A percentile compares a stretch with the other conserved stretches of the same genome.
Evolutionary conservation across 306 rosid species (phyloP).

Genomic region (Quercus parvula): DNA sequence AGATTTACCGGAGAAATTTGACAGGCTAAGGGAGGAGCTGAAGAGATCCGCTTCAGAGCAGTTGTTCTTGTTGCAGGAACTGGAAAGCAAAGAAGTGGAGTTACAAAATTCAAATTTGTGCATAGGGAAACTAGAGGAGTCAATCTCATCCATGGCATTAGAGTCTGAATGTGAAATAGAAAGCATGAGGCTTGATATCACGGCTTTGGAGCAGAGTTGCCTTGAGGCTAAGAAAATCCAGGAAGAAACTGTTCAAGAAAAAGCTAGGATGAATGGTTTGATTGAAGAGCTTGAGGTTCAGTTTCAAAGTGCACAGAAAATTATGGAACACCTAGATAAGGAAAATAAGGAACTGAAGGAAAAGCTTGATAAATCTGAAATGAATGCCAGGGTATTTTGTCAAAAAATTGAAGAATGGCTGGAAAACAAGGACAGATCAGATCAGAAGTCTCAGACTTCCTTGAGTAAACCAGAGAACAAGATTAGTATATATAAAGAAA

Average conservation of each 20-base stretch:
- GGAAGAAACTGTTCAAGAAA: conserved; percentile 63
- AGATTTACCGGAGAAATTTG: conserved; percentile 47
- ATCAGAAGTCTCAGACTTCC: conserved; percentile 20
- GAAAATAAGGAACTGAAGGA: conserved; percentile 57
- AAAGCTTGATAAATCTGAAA: conserved; percentile 46
- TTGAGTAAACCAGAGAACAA: conserved; percentile 26
- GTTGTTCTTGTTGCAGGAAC: conserved; percentile 52
- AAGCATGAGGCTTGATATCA: conserved; percentile 80
- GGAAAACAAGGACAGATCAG: conserved; percentile 35
- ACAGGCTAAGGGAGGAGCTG: conserved; percentile 57
- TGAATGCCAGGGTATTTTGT: conserved; percentile 43
- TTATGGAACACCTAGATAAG: conserved; percentile 33
- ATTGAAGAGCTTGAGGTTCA: conserved; percentile 52
- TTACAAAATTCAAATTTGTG: conserved; percentile 48
- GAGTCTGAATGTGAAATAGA: conserved; percentile 92
- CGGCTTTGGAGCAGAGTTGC: conserved; percentile 64
- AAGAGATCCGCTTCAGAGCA: conserved; percentile 47
- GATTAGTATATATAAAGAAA: conserved; percentile 25
- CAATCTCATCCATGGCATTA: conserved; percentile 63
- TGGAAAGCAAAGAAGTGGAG: conserved; percentile 56
- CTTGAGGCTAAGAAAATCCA: conserved; percentile 61
- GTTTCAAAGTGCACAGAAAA: conserved; percentile 43
- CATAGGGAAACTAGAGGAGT: conserved; percentile 66
- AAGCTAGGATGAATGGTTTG: conserved; percentile 41
- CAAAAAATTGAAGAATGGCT: conserved; percentile 61